A percentile compares a stretch with the other conserved stretches of the same genome.
phyloP scores from a whole-genome alignment of 2,329 filamentous ascomycete genomes.

The Paraphoma sp. region DNA sequence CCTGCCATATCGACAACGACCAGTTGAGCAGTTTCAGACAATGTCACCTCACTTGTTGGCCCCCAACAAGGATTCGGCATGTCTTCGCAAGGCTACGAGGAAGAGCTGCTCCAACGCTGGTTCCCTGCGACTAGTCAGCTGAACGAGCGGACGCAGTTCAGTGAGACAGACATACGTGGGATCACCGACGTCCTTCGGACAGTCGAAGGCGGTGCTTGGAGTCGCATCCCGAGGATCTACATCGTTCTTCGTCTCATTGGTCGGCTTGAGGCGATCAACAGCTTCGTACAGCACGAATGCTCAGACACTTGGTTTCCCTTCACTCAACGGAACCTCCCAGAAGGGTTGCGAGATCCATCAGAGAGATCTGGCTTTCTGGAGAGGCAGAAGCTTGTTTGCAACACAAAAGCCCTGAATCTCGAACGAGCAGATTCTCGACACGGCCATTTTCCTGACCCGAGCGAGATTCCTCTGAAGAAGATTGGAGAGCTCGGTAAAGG shows the following conservation, averaged over 20 bases:
- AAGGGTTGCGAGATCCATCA: constrained; percentile 2
- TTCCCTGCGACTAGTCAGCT: background rate
- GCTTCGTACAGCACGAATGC: constrained; percentile 13
- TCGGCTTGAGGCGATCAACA: constrained; percentile 11
- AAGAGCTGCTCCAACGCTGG: constrained; percentile 8
- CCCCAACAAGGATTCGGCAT: background rate
- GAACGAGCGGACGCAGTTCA: constrained; percentile 1
- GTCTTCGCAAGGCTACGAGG: constrained; percentile 9
- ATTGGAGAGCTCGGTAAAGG: constrained; percentile 23
- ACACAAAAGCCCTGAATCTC: constrained; percentile 10
- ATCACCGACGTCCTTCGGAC: constrained; percentile 7
- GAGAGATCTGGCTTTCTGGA: constrained; percentile 13
- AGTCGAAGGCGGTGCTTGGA: constrained; percentile 9
- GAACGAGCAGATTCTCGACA: constrained; percentile 12
- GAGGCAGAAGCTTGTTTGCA: constrained; percentile 16
- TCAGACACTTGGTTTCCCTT: constrained; percentile 19
- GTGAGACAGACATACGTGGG: constrained; percentile 10
- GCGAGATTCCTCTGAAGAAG: constrained; percentile 16
- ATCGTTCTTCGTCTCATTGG: constrained; percentile 17
- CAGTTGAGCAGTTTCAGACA: too few relatives aligned
- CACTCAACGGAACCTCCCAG: constrained; percentile 9
- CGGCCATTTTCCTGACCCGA: constrained; percentile 11
- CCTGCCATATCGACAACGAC: too few relatives aligned
- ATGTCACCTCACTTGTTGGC: too few relatives aligned
- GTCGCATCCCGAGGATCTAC: constrained; percentile 20